Conservation (phyloP, 139 green algal species). For the Chlorella sp. region DNA sequence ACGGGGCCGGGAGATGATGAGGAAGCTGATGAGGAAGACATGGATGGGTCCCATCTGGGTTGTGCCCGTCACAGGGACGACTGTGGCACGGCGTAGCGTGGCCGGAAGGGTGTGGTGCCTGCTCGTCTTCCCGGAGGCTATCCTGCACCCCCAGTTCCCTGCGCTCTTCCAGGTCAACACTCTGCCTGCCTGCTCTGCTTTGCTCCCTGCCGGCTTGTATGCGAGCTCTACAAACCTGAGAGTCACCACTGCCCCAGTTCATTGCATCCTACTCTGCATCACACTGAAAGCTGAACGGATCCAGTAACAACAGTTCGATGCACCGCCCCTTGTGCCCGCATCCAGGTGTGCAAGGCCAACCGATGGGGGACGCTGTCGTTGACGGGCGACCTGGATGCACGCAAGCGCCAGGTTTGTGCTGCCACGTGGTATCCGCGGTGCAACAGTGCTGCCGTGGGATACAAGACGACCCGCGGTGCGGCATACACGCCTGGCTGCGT, state of each 20-base stretch:
- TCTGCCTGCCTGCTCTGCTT: not conserved
- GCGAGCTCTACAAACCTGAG: not conserved
- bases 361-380: conserved; percentile 87
- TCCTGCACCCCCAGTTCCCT: no score
- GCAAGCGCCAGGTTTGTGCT: conserved; percentile 87
- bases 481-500: not conserved
- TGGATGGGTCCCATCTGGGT: not conserved
- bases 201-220: not conserved
- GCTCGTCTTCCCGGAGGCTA: no score
- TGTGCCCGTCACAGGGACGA: no score
- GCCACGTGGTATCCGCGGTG: not conserved
- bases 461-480: not conserved
- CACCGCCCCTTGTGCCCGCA: not conserved
- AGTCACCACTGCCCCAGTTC: not conserved
- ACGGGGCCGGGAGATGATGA: not conserved
- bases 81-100: no score
- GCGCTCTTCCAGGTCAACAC: no score
- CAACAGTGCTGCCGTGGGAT: no score
- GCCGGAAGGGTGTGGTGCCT: no score
- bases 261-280: no score
- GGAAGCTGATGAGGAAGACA: not conserved
- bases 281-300: no score
- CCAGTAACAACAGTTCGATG: not conserved
- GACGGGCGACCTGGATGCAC: conserved; percentile 87
- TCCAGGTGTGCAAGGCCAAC: conserved; percentile 81